Evolutionary conservation across 257 asterid genomes (phyloP).

Genomic region (Dorcoceras hygrometricum): DNA sequence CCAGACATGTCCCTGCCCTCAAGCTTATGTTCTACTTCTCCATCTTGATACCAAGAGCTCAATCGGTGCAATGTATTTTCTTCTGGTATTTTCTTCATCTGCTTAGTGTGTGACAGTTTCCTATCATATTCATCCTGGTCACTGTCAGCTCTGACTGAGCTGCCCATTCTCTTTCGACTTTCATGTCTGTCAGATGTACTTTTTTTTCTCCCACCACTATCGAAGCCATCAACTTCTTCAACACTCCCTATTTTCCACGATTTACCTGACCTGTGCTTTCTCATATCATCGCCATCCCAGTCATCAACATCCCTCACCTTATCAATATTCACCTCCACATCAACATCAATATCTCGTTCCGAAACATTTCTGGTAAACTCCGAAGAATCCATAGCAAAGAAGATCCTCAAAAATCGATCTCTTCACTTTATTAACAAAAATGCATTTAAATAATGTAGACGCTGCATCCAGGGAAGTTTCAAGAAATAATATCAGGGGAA

Average conservation of each 20-base stretch:
- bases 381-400: conserved; percentile 67
- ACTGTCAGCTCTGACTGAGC: conserved; percentile 56
- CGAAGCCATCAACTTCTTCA: conserved; percentile 41
- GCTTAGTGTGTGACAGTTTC: conserved; percentile 60
- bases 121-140: conserved; percentile 75
- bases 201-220: not conserved
- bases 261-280: conserved; percentile 50
- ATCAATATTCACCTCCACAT: conserved; percentile 65
- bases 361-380: conserved; percentile 44
- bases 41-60: conserved; percentile 88
- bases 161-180: conserved; percentile 64
- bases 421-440: conserved; percentile 23
- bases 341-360: conserved; percentile 56
- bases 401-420: conserved; percentile 27
- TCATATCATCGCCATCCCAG: conserved; percentile 55
- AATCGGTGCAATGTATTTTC: conserved; percentile 72
- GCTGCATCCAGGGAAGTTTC: conserved; percentile 27
- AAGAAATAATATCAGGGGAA: conserved; percentile 10
- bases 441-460: conserved; percentile 5
- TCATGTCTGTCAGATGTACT: conserved; percentile 33
- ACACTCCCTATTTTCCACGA: conserved; percentile 47
- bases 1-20: conserved; percentile 52
- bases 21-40: conserved; percentile 61
- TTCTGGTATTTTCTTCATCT: conserved; percentile 60
- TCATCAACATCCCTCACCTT: conserved; percentile 60